Percentiles rank a stretch among this genome's conserved stretches.
Conservation (phyloP, 192 early-diverging fungal genomes). For the Lobosporangium transversale region DNA sequence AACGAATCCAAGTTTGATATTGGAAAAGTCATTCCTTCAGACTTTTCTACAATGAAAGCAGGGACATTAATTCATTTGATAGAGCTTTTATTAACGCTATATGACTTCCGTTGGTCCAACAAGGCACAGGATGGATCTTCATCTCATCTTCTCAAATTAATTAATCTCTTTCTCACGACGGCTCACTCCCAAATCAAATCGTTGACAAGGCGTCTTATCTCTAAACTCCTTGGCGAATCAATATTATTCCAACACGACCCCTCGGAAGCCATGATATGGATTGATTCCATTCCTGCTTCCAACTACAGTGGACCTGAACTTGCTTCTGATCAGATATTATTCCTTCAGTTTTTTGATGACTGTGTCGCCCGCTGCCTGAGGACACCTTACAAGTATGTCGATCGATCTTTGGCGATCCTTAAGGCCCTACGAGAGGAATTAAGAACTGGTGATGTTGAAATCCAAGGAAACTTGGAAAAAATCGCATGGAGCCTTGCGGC, state of each 20-base stretch:
- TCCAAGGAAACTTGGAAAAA: constrained; percentile 13
- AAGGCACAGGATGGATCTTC: constrained; percentile 58
- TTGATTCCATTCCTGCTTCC: constrained; percentile 61
- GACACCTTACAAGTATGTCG: constrained; percentile 70
- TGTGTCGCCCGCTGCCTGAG: constrained; percentile 67
- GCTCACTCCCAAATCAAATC: constrained; percentile 55
- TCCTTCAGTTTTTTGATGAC: constrained; percentile 74
- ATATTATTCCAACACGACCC: constrained; percentile 67
- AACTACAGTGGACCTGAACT: constrained; percentile 39
- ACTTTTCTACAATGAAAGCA: constrained; percentile 62
- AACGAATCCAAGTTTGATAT: constrained; percentile 77
- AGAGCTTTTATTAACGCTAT: constrained; percentile 64
- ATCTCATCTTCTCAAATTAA: constrained; percentile 62
- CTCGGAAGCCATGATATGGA: constrained; percentile 66
- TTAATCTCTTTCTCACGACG: constrained; percentile 64
- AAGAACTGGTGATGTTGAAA: constrained; percentile 10
- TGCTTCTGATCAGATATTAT: constrained; percentile 32
- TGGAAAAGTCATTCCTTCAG: constrained; percentile 75
- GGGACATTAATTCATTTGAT: constrained; percentile 69
- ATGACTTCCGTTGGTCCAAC: constrained; percentile 79
- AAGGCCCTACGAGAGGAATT: constrained; percentile 50
- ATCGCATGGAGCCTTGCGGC: constrained; percentile 4
- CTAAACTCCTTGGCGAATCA: constrained; percentile 62
- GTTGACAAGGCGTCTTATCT: constrained; percentile 54
- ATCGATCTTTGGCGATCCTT: constrained; percentile 59